Base-by-base conservation (phyloP, 768 basidiomycete species). In the Psilocybe tampanensis region DNA sequence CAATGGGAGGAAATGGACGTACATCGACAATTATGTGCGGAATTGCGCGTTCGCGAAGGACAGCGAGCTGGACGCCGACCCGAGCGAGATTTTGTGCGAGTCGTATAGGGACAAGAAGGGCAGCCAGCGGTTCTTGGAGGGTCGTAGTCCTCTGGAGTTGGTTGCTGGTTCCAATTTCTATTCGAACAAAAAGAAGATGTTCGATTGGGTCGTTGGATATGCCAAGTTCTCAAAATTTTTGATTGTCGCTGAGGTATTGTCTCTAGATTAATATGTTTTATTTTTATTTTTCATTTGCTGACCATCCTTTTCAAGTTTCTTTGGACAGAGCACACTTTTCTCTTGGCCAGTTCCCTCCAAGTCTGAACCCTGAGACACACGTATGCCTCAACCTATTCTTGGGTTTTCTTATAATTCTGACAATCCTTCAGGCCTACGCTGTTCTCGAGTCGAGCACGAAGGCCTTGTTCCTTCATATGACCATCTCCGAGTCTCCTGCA, bases 171-270 rank as follows among this genome's bases (percentile, higher is more conserved):
- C 78, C 11, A 78, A 86, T 54, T 98, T 85, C 75, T 98, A 86
- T 68, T 61, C 61, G 45, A 84, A 80, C 60, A 89, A 86, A 77
- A 85, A 76, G 60, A 90, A 83, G 68, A 70, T 97, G 19, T 99
- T 98, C 66, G 84, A 92, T 44, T 78, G 86, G 42, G 88, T 99
- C 52, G 94, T 94, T 62, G 97, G 97, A 8, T 98, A 95, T 75
- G 89, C 97, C 0, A 95, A 94, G 74, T 99, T 99, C 72, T 93
- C 93, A 0, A 94, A 99, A 75, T 99, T 91, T 70, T 80, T 98
- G 69, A 86, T 98, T 44, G 96, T 98, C 24, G 97, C 96, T 21
- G 89, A 95, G 81, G 94, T 97, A 41, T 51, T 86, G 66, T 22
- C 44, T 42, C 5, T n/a, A 54, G 58, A 1, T 32, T 36, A 24